Percentiles rank a stretch among this genome's conserved stretches.
phyloP scores from a whole-genome alignment of 345 rosid species.

The Salix suchowensis region DNA sequence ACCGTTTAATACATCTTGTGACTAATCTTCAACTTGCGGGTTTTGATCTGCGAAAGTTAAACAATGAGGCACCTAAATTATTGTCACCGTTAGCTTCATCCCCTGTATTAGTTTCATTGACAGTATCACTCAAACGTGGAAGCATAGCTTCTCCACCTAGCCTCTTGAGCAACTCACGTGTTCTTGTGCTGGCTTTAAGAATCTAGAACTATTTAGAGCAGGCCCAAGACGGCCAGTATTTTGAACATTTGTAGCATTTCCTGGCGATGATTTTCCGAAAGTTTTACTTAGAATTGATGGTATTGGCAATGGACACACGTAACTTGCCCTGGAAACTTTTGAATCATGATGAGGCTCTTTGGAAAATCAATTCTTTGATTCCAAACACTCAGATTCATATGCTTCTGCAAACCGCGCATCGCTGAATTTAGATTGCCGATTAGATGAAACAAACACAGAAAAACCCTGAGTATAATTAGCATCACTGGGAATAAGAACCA shows the following conservation, averaged over 20 bases:
- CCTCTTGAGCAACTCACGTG: slow-evolving; percentile 10
- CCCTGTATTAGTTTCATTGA: slow-evolving; percentile 12
- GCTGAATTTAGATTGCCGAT: slow-evolving; percentile 18
- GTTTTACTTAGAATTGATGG: slow-evolving; percentile 21
- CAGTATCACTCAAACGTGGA: slow-evolving; percentile 15
- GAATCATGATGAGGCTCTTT: slow-evolving; percentile 15
- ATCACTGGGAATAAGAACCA: slow-evolving; percentile 17
- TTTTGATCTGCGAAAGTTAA: slow-evolving; percentile 21
- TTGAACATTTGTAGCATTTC: slow-evolving; percentile 18
- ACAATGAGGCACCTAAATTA: slow-evolving; percentile 10
- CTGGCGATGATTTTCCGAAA: slow-evolving; percentile 29
- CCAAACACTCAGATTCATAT: slow-evolving; percentile 13
- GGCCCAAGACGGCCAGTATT: slow-evolving; percentile 62
- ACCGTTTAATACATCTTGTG: neutral
- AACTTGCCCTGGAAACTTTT: slow-evolving; percentile 5
- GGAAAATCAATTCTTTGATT: slow-evolving; percentile 4
- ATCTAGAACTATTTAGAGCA: slow-evolving; percentile 50
- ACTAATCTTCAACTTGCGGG: neutral
- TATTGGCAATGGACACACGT: slow-evolving; percentile 18
- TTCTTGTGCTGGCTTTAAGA: slow-evolving; percentile 49
- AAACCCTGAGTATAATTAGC: slow-evolving; percentile 27
- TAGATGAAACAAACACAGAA: slow-evolving; percentile 49
- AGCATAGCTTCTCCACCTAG: slow-evolving; percentile 18
- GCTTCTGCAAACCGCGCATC: slow-evolving; percentile 21
- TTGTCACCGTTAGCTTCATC: slow-evolving; percentile 10